Evolutionary conservation across 2,329 filamentous ascomycete genomes (phyloP).

Genomic region (Pseudogymnoascus sp.): DNA sequence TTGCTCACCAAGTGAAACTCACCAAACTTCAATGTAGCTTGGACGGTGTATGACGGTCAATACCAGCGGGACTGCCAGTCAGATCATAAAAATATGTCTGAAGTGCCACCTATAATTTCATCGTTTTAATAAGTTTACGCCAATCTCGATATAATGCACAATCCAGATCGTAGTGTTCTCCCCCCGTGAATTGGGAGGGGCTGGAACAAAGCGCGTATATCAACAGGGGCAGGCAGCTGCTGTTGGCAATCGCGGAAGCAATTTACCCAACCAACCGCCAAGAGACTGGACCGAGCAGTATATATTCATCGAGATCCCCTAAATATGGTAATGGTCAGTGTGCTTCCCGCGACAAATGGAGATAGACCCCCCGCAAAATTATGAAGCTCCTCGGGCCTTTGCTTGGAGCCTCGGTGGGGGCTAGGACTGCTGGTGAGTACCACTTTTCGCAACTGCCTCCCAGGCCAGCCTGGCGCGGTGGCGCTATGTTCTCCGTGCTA

Average conservation of each 20-base stretch:
- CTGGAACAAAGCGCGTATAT: neutral
- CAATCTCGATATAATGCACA: too few relatives aligned
- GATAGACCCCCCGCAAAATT: neutral
- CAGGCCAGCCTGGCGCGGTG: neutral
- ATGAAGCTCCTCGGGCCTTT: neutral
- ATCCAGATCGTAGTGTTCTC: too few relatives aligned
- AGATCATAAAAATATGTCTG: neutral
- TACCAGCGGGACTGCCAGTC: neutral
- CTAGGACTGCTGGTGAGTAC: neutral
- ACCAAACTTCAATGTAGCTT: neutral
- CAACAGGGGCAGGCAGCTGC: neutral
- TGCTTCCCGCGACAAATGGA: neutral
- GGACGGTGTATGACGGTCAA: neutral
- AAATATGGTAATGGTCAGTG: neutral
- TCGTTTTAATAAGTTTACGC: too few relatives aligned
- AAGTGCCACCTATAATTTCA: neutral
- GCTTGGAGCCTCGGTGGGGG: neutral
- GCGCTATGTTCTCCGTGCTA: neutral
- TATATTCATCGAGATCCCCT: neutral
- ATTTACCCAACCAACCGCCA: neutral
- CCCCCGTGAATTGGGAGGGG: neutral
- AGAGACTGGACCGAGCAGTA: neutral
- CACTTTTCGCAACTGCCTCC: neutral
- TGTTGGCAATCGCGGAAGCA: neutral
- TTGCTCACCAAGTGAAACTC: neutral